These are phyloP conservation scores for Apiospora hydei DNA, from an alignment of 2,329 filamentous ascomycete genomes.

Conservation along the genomic window DNA sequence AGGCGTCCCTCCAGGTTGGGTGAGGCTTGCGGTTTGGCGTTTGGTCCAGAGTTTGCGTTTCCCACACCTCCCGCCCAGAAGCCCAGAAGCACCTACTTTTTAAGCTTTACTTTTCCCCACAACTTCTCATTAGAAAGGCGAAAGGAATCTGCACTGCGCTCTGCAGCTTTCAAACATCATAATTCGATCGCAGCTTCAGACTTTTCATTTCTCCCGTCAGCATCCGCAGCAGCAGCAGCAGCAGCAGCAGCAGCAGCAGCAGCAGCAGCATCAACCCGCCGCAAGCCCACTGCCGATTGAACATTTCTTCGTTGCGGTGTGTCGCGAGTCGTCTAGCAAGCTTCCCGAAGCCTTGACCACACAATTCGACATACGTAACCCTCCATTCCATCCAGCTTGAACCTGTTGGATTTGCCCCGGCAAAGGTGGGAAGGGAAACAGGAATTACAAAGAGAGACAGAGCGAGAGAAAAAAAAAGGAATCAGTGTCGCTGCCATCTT, in stretches of 20 bases:
- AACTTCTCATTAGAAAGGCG: constrained; percentile 18
- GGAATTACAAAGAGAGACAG: constrained; percentile 3
- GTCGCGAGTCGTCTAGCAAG: constrained; percentile 5
- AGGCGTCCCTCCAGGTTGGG: background rate
- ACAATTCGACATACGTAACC: constrained; percentile 16
- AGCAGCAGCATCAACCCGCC: constrained; percentile 6
- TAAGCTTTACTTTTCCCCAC: constrained; percentile 17
- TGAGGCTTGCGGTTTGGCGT: background rate
- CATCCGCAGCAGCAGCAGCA: constrained; percentile 8
- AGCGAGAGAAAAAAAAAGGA: constrained; percentile 24
- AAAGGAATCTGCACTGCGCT: constrained; percentile 16
- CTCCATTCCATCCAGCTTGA: constrained; percentile 14
- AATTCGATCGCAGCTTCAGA: constrained; percentile 19
- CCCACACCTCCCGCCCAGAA: constrained; percentile 2
- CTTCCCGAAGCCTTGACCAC: background rate
- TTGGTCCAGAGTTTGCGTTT: background rate
- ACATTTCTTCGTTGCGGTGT: constrained; percentile 8
- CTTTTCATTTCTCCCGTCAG: background rate
- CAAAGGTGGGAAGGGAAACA: constrained; percentile 18
- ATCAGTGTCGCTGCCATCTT: constrained; percentile 33
- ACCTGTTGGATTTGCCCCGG: constrained; percentile 8
- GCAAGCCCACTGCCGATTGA: constrained; percentile 13
- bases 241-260: background rate
- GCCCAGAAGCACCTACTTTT: constrained; percentile 16
- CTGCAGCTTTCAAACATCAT: constrained; percentile 13